Base-by-base conservation (phyloP, 2,329 filamentous ascomycete species). In the Trichoderma aggressivum region DNA sequence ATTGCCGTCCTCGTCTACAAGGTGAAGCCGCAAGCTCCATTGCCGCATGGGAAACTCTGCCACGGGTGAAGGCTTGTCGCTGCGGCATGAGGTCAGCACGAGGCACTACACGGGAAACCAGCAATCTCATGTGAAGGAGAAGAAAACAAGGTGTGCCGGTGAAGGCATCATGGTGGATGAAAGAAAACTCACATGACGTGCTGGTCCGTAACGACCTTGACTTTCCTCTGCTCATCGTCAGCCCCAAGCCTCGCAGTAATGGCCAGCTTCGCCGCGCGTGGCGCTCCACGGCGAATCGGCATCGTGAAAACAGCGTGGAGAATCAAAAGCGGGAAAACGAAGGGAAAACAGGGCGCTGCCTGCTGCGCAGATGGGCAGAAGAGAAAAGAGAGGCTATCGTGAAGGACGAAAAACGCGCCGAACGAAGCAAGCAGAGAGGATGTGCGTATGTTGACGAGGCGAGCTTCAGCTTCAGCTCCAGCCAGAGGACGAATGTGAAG, bases 131-230 rank as follows among this genome's bases (percentile, higher is more conserved):
- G 10, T 6, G 10, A 47, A n/a, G 8, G 28, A 50, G 43, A 26
- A 12, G 28, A n/a, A 28, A 28, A 36, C 5, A 26, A 1, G 14
- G 36, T 39, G 16, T n/a, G 43, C 14, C 24, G 36, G 34, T 7
- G n/a, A 21, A 24, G 30, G 6, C 6, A 18, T 4, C 11, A 16
- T 14, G 32, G 16, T n/a, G 28, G 53, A 39, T 39, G 36, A 39
- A 39, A 39, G n/a, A 58, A 53, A 50, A 70, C 91, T 83, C 89
- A 97, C 94, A 94, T 92, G 82, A 94, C 88, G 80, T 90, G 88
- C 83, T 98, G 95, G 85, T 96, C 91, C 65, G 96, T 98, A 76
- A 98, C 88, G 84, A 99, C 89, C 88, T 95, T 97, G 83, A 99
- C 87, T 79, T 90, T 92, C 79, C 96, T 90, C 88, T 98, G 92